A percentile compares a stretch with the other conserved stretches of the same genome.
These are phyloP conservation scores for Tardiomyces digboiensis DNA, from an alignment of 1,139 yeast species.

Conservation along the genomic window DNA sequence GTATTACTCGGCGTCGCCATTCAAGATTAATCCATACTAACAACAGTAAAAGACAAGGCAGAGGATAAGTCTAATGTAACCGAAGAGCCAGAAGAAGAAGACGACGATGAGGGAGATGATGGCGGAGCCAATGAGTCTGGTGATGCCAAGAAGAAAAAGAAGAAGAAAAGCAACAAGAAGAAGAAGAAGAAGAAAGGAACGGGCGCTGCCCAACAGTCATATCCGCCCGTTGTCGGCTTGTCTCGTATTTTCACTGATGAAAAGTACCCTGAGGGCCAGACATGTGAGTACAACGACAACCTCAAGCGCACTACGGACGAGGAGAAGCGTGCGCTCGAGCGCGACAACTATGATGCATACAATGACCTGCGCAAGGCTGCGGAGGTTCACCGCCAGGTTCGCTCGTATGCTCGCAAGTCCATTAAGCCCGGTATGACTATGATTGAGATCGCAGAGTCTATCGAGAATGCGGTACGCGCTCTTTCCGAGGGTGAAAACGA, in stretches of 20 bases:
- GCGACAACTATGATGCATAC: slow-evolving; percentile 57
- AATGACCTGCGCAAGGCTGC: slow-evolving; percentile 94
- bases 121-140: slow-evolving; percentile 3
- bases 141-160: slow-evolving; percentile 14
- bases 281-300: slow-evolving; percentile 49
- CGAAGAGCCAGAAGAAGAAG: slow-evolving; percentile 13
- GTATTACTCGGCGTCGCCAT: no score
- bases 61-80: slow-evolving; percentile 5
- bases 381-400: slow-evolving; percentile 87
- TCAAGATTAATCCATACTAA: no score
- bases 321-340: slow-evolving; percentile 72
- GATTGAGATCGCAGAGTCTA: slow-evolving; percentile 81
- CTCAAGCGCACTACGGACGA: slow-evolving; percentile 74
- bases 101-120: slow-evolving; percentile 20
- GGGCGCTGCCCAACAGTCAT: slow-evolving; percentile 27
- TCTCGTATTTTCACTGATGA: slow-evolving; percentile 62
- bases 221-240: slow-evolving; percentile 46
- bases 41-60: not conserved
- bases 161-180: slow-evolving; percentile 39
- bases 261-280: slow-evolving; percentile 76
- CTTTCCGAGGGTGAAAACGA: slow-evolving; percentile 60
- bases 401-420: slow-evolving; percentile 64
- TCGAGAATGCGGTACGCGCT: slow-evolving; percentile 77
- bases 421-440: slow-evolving; percentile 90
- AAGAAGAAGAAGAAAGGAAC: slow-evolving; percentile 35